phyloP scores from a whole-genome alignment of 1,284 basidiomycete genomes.

The Ceratobasidium sp. region DNA sequence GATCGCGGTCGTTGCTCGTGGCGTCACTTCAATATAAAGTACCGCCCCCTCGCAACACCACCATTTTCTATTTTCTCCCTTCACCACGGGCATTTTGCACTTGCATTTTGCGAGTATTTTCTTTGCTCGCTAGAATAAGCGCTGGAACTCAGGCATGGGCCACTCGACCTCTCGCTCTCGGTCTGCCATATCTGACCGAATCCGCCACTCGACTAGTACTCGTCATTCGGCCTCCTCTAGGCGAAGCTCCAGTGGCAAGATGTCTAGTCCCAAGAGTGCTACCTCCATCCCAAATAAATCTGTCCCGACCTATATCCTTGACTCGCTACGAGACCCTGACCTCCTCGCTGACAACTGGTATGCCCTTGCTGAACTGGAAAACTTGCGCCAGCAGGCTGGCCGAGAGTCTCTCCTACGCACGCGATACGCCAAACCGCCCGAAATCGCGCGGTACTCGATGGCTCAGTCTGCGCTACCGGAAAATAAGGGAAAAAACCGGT shows the following conservation, averaged over 20 bases:
- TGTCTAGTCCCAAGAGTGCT: background rate
- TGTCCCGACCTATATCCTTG: slow-evolving; percentile 15
- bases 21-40: background rate
- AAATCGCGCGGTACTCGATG: slow-evolving; percentile 47
- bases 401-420: slow-evolving; percentile 29
- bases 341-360: slow-evolving; percentile 28
- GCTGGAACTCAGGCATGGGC: background rate
- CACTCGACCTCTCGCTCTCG: slow-evolving; percentile 23
- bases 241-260: background rate
- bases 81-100: background rate
- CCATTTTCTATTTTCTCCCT: background rate
- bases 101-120: background rate
- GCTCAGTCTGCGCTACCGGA: slow-evolving; percentile 51
- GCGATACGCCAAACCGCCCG: slow-evolving; percentile 33
- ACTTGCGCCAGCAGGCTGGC: slow-evolving; percentile 21
- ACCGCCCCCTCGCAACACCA: background rate
- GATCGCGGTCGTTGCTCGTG: background rate
- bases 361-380: slow-evolving; percentile 25
- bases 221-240: background rate
- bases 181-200: slow-evolving; percentile 17
- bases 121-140: background rate
- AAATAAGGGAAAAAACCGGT: slow-evolving; percentile 73
- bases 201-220: slow-evolving; percentile 11
- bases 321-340: slow-evolving; percentile 33
- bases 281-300: slow-evolving; percentile 10